A percentile compares a stretch with the other conserved stretches of the same genome.
Conservation (phyloP, 2,329 filamentous ascomycete genomes). For the Neodidymelliopsis sp. region DNA sequence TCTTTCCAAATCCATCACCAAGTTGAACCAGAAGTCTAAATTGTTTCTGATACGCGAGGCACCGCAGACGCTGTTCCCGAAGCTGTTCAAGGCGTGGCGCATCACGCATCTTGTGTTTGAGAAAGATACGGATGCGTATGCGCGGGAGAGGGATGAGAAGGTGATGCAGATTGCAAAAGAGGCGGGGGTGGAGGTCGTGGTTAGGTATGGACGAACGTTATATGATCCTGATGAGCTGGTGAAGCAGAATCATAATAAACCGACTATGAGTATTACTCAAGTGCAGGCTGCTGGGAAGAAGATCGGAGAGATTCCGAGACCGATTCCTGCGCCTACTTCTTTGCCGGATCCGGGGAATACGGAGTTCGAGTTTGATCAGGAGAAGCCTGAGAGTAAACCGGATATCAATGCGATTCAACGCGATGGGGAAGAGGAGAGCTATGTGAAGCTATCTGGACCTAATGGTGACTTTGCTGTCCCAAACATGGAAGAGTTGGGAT, state of each 20-base stretch:
- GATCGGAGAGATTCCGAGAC: slow-evolving; percentile 67
- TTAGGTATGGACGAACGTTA: slow-evolving; percentile 70
- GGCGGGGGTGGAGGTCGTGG: slow-evolving; percentile 73
- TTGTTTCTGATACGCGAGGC: slow-evolving; percentile 76
- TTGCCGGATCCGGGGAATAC: slow-evolving; percentile 72
- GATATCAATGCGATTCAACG: slow-evolving; percentile 69
- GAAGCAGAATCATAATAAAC: slow-evolving; percentile 69
- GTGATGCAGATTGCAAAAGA: slow-evolving; percentile 67
- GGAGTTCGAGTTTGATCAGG: slow-evolving; percentile 65
- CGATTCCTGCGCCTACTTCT: slow-evolving; percentile 65
- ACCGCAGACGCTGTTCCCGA: slow-evolving; percentile 74
- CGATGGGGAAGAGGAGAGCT: slow-evolving; percentile 63
- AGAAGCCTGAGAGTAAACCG: slow-evolving; percentile 58
- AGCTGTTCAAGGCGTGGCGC: slow-evolving; percentile 75
- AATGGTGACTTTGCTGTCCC: slow-evolving; percentile 74
- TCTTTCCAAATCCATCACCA: slow-evolving; percentile 70
- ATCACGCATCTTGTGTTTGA: slow-evolving; percentile 81
- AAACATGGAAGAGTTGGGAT: slow-evolving; percentile 73
- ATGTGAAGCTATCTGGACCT: slow-evolving; percentile 69
- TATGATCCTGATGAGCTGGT: slow-evolving; percentile 78
- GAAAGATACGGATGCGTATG: slow-evolving; percentile 79
- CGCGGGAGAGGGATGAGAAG: slow-evolving; percentile 66
- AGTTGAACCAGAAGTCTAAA: slow-evolving; percentile 74
- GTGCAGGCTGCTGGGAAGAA: slow-evolving; percentile 67
- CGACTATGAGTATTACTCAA: slow-evolving; percentile 77